These are phyloP conservation scores for Lenwebbia sp. DNA, from an alignment of 345 rosid species.

Conservation along the genomic window DNA sequence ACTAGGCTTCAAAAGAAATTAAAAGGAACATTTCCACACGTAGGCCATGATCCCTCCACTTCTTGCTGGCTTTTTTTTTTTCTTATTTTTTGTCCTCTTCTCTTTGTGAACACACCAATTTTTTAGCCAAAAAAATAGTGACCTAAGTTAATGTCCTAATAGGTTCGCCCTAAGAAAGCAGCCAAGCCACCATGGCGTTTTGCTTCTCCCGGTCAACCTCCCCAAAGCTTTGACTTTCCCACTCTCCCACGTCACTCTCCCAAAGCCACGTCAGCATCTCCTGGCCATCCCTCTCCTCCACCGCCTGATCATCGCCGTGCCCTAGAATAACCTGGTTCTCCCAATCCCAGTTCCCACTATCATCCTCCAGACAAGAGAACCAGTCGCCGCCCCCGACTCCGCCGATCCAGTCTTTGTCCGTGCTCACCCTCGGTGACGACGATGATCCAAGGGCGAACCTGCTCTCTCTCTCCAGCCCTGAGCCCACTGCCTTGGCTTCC, in stretches of 20 bases:
- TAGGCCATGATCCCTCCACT: background rate
- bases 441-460: background rate
- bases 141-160: background rate
- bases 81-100: background rate
- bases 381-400: background rate
- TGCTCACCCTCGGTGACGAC: background rate
- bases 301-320: background rate
- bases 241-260: background rate
- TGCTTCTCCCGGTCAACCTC: background rate
- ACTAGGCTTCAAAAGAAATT: background rate
- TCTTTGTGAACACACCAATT: background rate
- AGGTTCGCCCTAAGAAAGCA: background rate
- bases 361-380: background rate
- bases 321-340: background rate
- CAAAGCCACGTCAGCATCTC: background rate
- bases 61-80: background rate
- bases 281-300: background rate
- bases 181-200: constrained; percentile 1
- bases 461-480: background rate
- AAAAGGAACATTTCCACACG: background rate
- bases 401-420: background rate
- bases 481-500: background rate
- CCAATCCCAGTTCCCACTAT: background rate
- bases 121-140: background rate
- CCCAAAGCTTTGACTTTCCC: background rate